Evolutionary conservation across 129 eudicot species (phyloP).

Genomic region (Pulicaria dysenterica): DNA sequence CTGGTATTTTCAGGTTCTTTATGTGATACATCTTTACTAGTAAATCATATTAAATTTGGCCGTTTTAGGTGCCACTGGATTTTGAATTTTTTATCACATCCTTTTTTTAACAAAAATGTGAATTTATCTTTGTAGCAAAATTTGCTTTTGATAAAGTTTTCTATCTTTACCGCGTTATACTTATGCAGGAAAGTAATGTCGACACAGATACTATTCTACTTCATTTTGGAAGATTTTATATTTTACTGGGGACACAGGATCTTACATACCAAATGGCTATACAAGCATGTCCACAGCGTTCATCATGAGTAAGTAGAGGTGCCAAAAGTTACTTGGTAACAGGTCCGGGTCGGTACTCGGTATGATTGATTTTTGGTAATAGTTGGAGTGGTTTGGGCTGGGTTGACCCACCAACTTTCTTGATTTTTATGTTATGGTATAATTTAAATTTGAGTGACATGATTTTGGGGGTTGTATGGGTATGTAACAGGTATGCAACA

Average conservation of each 20-base stretch:
- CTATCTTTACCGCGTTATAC: constrained; percentile 9
- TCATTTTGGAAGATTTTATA: constrained; percentile 92
- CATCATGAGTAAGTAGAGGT: constrained; percentile 82
- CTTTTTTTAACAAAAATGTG: not conserved
- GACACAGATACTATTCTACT: constrained; percentile 83
- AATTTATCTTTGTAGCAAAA: not conserved
- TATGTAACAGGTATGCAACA: constrained; percentile 70
- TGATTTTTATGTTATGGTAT: not conserved
- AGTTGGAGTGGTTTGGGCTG: not conserved
- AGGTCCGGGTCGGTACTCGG: not conserved
- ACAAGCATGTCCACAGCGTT: constrained; percentile 94
- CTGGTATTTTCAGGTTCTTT: constrained; percentile 92
- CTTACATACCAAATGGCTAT: constrained; percentile 94
- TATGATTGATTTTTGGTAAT: not conserved
- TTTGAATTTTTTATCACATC: not conserved
- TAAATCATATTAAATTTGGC: constrained; percentile 14
- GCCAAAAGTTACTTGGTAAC: not conserved
- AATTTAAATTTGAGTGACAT: too few relatives aligned
- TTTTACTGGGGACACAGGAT: constrained; percentile 99
- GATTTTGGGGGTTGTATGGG: too few relatives aligned
- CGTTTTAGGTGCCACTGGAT: constrained; percentile 5
- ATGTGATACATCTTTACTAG: constrained; percentile 32
- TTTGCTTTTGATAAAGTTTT: constrained; percentile 1
- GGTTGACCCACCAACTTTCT: not conserved
- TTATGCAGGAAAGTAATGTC: constrained; percentile 84